These are phyloP conservation scores for Ogataea nakhonphanomensis DNA, from an alignment of 805 yeast species.

Conservation along the genomic window DNA sequence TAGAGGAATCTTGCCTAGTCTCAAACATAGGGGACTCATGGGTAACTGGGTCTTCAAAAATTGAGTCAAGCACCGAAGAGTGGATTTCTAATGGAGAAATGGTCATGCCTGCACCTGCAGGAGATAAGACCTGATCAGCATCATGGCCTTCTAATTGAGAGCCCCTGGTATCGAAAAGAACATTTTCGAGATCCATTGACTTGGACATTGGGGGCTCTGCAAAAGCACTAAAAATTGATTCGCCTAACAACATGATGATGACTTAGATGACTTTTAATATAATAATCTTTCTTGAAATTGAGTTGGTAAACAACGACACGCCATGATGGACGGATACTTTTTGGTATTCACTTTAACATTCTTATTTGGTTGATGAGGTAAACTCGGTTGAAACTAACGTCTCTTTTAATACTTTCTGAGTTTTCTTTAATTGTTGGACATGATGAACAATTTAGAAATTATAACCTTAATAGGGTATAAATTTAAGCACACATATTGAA, in stretches of 20 bases:
- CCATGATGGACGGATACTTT: constrained; percentile 25
- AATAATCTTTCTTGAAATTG: constrained; percentile 3
- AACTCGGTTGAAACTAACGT: constrained; percentile 14
- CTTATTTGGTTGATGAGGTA: constrained; percentile 14
- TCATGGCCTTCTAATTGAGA: neutral
- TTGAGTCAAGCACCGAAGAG: constrained; percentile 49
- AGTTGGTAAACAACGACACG: constrained; percentile 16
- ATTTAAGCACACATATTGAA: constrained; percentile 26
- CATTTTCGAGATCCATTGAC: neutral
- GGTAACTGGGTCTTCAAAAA: constrained; percentile 35
- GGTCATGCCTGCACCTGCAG: constrained; percentile 14
- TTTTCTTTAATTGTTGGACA: constrained; percentile 19
- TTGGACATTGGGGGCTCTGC: constrained; percentile 10
- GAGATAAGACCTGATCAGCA: neutral
- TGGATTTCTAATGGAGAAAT: constrained; percentile 53
- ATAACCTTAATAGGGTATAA: constrained; percentile 17
- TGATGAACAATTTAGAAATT: constrained; percentile 16
- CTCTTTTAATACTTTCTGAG: constrained; percentile 12
- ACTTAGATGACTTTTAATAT: constrained; percentile 4
- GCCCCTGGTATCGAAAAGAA: constrained; percentile 1
- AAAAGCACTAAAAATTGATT: constrained; percentile 30
- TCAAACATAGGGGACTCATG: constrained; percentile 60
- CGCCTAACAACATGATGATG: constrained; percentile 32
- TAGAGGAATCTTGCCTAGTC: constrained; percentile 36
- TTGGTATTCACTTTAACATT: constrained; percentile 23